Evolutionary conservation across 306 rosid species (phyloP).

Genomic region (Psophocarpus tetragonolobus): DNA sequence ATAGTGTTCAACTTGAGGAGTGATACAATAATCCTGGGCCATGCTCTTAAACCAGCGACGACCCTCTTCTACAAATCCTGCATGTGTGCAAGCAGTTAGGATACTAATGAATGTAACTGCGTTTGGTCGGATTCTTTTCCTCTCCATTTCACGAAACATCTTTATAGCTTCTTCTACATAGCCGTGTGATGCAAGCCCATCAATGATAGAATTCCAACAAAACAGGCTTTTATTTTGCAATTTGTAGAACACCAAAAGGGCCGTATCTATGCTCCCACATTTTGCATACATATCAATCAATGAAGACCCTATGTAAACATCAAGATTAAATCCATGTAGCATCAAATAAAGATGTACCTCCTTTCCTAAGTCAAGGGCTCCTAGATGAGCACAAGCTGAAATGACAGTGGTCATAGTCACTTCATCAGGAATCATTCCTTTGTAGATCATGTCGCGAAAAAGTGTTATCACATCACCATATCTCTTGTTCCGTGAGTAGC

Average conservation of each 20-base stretch:
- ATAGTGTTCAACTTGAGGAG: slow-evolving; percentile 66
- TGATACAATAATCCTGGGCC: slow-evolving; percentile 50
- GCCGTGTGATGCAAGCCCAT: slow-evolving; percentile 78
- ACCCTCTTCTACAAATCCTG: slow-evolving; percentile 73
- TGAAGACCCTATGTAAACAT: slow-evolving; percentile 80
- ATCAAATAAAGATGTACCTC: slow-evolving; percentile 60
- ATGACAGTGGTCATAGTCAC: slow-evolving; percentile 64
- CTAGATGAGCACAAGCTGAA: slow-evolving; percentile 84
- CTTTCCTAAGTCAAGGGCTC: slow-evolving; percentile 75
- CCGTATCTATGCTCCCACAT: slow-evolving; percentile 72
- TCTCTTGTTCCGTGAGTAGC: slow-evolving; percentile 56
- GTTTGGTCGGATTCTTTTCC: slow-evolving; percentile 60
- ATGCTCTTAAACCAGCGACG: slow-evolving; percentile 55
- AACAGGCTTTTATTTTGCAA: slow-evolving; percentile 62
- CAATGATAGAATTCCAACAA: slow-evolving; percentile 83
- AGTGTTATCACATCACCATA: slow-evolving; percentile 53
- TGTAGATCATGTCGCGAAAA: slow-evolving; percentile 53
- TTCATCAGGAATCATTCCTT: slow-evolving; percentile 64
- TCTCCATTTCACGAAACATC: slow-evolving; percentile 67
- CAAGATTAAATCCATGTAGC: slow-evolving; percentile 59
- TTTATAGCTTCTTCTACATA: slow-evolving; percentile 50
- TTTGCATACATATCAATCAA: slow-evolving; percentile 86
- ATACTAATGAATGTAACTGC: slow-evolving; percentile 69
- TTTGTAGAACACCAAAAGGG: slow-evolving; percentile 73
- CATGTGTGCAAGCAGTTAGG: slow-evolving; percentile 77